These are phyloP conservation scores for Diaporthe amygdali DNA, from an alignment of 2,329 filamentous ascomycete genomes.

Conservation along the genomic window DNA sequence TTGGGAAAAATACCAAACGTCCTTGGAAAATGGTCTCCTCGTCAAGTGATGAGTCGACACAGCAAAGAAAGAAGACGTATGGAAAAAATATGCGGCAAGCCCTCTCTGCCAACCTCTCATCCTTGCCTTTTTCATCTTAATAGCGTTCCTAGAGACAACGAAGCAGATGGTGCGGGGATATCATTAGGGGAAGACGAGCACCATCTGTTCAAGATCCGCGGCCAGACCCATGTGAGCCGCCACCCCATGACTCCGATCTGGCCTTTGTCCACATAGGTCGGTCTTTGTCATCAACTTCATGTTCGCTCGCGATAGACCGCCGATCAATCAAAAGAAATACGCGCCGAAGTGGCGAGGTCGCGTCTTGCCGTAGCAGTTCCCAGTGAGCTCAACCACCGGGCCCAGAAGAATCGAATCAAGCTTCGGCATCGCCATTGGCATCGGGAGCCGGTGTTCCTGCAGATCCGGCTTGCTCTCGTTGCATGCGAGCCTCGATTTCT, in stretches of 20 bases:
- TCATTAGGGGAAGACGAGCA: slow-evolving; percentile 25
- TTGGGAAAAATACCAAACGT: slow-evolving; percentile 45
- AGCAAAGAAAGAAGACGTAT: slow-evolving; percentile 34
- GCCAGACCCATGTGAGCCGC: slow-evolving; percentile 14
- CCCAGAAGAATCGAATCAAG: slow-evolving; percentile 37
- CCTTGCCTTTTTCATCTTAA: slow-evolving; percentile 24
- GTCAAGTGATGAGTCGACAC: slow-evolving; percentile 22
- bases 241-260: slow-evolving; percentile 16
- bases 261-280: slow-evolving; percentile 14
- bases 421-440: slow-evolving; percentile 61
- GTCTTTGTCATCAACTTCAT: slow-evolving; percentile 17
- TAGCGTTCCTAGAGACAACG: slow-evolving; percentile 28
- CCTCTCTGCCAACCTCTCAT: slow-evolving; percentile 18
- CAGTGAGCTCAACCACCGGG: slow-evolving; percentile 11
- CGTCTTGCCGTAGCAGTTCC: slow-evolving; percentile 19
- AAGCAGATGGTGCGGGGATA: slow-evolving; percentile 24
- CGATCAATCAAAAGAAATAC: slow-evolving; percentile 16
- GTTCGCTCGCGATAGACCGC: slow-evolving; percentile 15
- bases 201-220: slow-evolving; percentile 14
- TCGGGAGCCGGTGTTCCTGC: slow-evolving; percentile 46
- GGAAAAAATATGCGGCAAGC: slow-evolving; percentile 28
- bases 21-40: slow-evolving; percentile 24
- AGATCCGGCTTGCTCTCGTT: slow-evolving; percentile 74
- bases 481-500: slow-evolving; percentile 98
- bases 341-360: slow-evolving; percentile 18